Base-by-base conservation (phyloP, 1,284 basidiomycete species). In the Cerrena zonata region DNA sequence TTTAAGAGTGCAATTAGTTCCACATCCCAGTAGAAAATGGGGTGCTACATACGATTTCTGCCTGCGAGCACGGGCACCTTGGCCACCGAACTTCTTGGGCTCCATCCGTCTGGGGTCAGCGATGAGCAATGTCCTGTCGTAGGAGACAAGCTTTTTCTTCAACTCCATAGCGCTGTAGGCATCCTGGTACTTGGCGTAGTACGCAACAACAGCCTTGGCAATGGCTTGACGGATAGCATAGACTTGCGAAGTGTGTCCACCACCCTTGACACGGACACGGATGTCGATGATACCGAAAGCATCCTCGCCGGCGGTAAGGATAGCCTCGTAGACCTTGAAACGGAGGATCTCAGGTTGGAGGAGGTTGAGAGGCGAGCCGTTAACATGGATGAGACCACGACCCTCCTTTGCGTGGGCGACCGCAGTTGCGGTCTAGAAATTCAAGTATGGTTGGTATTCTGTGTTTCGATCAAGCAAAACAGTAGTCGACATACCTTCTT, bases 221-320 rank as follows among this genome's bases (percentile, higher is more conserved):
- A 99, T 96, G 46, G 96, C 96, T 79, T 99, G 96, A 63, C 96
- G 93, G 73, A 99, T 93, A 60, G 96, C 96, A 76, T 99, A 99
- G 60, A 99, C 82, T 75, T 99, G 96, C 56, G 95, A 97, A 58
- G 93, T 94, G 80, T 98, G 95, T 74, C 96, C 96, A 84, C 96
- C 96, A 76, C 96, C 96, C 75, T 94, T 95, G 61, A 97, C 96
- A 53, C 94, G 91, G 54, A 99, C 91, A 63, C 95, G 92, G 75
- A 99, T 94, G 77, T 99, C 95, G 65, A 99, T 79, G 60, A 78
- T 76, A 55, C 79, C 72, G 67, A 95, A 91, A 51, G 86, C 79
- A 52, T 94, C 92, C 67, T 91, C 86, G 59, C 91, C 90, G 52
- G 86, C 85, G 54, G 94, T 88, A 59, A 96, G 86, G 67, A 96